phyloP scores from a whole-genome alignment of 1,284 basidiomycete genomes.

The Marasmius sp. region DNA sequence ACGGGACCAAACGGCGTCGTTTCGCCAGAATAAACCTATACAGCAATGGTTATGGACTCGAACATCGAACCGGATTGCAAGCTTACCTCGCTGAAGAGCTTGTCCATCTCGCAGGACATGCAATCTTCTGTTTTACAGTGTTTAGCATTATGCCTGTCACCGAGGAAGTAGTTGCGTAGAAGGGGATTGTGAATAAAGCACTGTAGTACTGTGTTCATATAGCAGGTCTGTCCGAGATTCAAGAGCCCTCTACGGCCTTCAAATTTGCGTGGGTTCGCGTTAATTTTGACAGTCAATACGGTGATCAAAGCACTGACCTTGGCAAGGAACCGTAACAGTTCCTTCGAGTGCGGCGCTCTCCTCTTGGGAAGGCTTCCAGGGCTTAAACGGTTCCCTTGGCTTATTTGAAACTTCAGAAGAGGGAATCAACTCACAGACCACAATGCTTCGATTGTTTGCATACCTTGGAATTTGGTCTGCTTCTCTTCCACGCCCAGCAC shows the following conservation, averaged over 20 bases:
- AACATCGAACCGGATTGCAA: not conserved
- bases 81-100: constrained; percentile 80
- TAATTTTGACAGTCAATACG: not conserved
- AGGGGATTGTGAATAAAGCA: constrained; percentile 92
- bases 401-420: constrained; percentile 33
- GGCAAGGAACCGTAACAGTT: constrained; percentile 53
- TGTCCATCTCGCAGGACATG: constrained; percentile 95
- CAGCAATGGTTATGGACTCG: not conserved
- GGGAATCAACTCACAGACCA: not conserved
- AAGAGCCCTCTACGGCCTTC: constrained; percentile 83
- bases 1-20: constrained; percentile 79
- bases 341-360: constrained; percentile 38
- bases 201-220: constrained; percentile 92
- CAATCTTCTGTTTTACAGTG: constrained; percentile 77
- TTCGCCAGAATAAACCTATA: constrained; percentile 74
- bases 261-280: constrained; percentile 10
- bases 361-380: constrained; percentile 41
- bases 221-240: constrained; percentile 95
- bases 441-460: not conserved
- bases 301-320: constrained; percentile 42
- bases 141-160: constrained; percentile 78
- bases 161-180: constrained; percentile 87
- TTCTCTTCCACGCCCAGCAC: constrained; percentile 42
- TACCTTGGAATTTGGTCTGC: constrained; percentile 40
- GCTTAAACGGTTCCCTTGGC: constrained; percentile 37